These are phyloP conservation scores for Pichia californica DNA, from an alignment of 805 yeast genomes.

Conservation along the genomic window DNA sequence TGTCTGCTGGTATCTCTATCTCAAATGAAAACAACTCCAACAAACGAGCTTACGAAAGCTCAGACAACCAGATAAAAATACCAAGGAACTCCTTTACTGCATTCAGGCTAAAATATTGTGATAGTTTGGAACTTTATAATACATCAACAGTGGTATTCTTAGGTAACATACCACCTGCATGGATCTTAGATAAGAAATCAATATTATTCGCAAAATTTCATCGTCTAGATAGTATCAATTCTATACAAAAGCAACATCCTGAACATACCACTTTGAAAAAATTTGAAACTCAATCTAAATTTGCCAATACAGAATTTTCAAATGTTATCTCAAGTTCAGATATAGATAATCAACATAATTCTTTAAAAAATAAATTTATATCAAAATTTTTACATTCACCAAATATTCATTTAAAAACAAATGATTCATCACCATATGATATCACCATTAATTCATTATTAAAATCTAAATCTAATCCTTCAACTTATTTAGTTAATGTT, in stretches of 20 bases:
- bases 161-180: conserved; percentile 53
- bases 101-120: conserved; percentile 48
- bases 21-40: neutral
- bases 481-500: too few species aligned
- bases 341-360: neutral
- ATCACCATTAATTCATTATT: neutral
- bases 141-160: conserved; percentile 43
- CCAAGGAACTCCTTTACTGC: conserved; percentile 58
- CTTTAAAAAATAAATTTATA: neutral
- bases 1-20: neutral
- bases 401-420: neutral
- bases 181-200: conserved; percentile 36
- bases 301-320: too few species aligned
- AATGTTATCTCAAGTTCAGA: too few species aligned
- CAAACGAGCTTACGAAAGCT: neutral
- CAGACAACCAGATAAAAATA: conserved; percentile 17
- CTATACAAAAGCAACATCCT: neutral
- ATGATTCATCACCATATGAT: neutral
- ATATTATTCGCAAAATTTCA: conserved; percentile 9
- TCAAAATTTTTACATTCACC: neutral
- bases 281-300: conserved; percentile 5
- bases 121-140: conserved; percentile 41
- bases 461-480: too few species aligned
- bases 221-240: neutral
- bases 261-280: conserved; percentile 1